phyloP scores from a whole-genome alignment of 2,329 filamentous ascomycete genomes.

The Fusarium oligoseptatum region DNA sequence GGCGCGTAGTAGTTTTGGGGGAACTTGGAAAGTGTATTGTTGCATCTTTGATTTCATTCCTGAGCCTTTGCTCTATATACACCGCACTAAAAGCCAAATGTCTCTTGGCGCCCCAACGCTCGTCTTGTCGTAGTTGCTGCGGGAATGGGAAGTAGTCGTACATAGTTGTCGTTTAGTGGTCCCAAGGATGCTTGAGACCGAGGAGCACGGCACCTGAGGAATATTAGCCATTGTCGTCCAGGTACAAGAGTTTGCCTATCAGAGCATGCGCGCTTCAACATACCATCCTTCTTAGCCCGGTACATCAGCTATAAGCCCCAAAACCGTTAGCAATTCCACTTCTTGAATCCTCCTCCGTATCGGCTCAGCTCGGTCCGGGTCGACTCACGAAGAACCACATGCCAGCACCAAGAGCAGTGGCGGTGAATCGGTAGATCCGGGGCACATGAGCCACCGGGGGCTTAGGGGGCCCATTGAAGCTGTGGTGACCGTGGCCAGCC shows the following conservation, averaged over 20 bases:
- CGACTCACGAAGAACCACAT: slow-evolving; percentile 98
- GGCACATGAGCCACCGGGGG: slow-evolving; percentile 64
- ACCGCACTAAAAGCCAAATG: slow-evolving; percentile 17
- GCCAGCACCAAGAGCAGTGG: slow-evolving; percentile 88
- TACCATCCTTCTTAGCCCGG: slow-evolving; percentile 94
- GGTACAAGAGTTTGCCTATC: no score
- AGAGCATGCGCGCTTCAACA: slow-evolving; percentile 20
- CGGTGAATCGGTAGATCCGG: slow-evolving; percentile 83
- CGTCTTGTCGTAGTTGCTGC: slow-evolving; percentile 22
- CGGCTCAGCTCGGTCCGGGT: background rate
- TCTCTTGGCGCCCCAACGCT: slow-evolving; percentile 10
- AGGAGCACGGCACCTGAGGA: slow-evolving; percentile 77
- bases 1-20: background rate
- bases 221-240: slow-evolving; percentile 23
- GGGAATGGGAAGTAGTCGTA: slow-evolving; percentile 28
- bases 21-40: background rate
- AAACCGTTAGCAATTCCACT: slow-evolving; percentile 23
- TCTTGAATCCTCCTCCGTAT: background rate
- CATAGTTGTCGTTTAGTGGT: slow-evolving; percentile 72
- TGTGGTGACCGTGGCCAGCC: slow-evolving; percentile 43
- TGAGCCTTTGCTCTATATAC: slow-evolving; percentile 42
- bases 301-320: slow-evolving; percentile 81
- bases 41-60: slow-evolving; percentile 27
- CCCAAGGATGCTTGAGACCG: slow-evolving; percentile 97
- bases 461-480: slow-evolving; percentile 53